These are phyloP conservation scores for Zostera marina DNA, from an alignment of 116 monocot genomes.

Conservation along the genomic window DNA sequence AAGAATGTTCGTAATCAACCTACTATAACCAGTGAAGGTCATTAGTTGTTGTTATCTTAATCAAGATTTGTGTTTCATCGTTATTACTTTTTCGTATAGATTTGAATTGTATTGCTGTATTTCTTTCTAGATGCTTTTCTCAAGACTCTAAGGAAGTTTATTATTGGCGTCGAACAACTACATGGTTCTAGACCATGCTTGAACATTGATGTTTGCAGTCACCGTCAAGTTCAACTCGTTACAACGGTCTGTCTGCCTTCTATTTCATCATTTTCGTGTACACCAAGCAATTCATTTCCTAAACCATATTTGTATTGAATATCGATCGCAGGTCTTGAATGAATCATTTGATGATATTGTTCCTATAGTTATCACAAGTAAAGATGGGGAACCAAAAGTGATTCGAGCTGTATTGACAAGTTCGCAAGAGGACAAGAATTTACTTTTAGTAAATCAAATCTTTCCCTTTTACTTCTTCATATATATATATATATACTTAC, in stretches of 20 bases:
- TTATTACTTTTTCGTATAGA: neutral
- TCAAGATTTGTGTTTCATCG: too few species aligned
- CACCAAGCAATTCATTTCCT: neutral
- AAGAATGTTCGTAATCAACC: constrained; percentile 30
- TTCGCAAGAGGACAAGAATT: constrained; percentile 64
- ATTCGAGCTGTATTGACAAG: constrained; percentile 54
- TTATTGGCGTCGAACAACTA: neutral
- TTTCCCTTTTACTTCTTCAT: neutral
- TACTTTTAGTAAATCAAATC: constrained; percentile 36
- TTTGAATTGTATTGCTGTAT: neutral
- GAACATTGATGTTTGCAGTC: constrained; percentile 64
- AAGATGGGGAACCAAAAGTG: constrained; percentile 21
- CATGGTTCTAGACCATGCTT: constrained; percentile 80
- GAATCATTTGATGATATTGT: constrained; percentile 54
- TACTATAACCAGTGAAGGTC: constrained; percentile 35
- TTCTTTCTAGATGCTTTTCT: neutral
- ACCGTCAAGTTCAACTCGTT: constrained; percentile 58
- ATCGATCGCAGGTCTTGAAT: constrained; percentile 30
- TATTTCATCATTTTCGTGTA: neutral
- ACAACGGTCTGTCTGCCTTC: constrained; percentile 17
- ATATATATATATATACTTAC: neutral
- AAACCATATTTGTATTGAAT: neutral
- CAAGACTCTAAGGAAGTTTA: neutral
- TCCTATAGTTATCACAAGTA: constrained; percentile 41
- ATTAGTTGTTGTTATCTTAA: neutral